These are phyloP conservation scores for Aureobasidium sp. DNA, from an alignment of 2,329 filamentous ascomycete species.

Conservation along the genomic window DNA sequence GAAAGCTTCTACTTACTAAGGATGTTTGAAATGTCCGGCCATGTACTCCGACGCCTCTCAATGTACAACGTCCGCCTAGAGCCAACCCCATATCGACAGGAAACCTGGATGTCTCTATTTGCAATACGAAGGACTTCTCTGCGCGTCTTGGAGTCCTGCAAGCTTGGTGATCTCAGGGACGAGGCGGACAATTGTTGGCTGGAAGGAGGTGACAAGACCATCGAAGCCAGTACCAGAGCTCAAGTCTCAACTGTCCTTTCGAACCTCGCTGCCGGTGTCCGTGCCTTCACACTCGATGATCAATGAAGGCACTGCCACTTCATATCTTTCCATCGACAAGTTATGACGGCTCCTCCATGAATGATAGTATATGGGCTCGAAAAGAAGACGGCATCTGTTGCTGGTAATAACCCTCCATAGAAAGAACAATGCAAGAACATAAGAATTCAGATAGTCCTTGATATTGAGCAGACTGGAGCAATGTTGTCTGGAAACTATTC, in stretches of 20 bases:
- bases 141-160: background rate
- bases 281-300: background rate
- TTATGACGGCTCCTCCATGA: background rate
- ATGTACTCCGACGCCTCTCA: background rate
- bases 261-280: background rate
- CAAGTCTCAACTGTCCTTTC: background rate
- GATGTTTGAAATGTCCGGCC: background rate
- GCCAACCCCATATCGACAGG: too few species aligned
- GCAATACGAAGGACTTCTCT: too few species aligned
- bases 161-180: background rate
- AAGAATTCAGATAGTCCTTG: too few species aligned
- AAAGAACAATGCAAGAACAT: too few species aligned
- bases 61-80: background rate
- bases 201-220: background rate
- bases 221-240: background rate
- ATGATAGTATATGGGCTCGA: background rate
- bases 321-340: background rate
- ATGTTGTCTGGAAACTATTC: too few species aligned
- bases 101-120: too few species aligned
- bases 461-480: too few species aligned
- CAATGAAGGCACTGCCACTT: background rate
- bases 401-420: too few species aligned
- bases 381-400: background rate
- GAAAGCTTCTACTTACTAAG: background rate
- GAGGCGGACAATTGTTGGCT: background rate